Base-by-base conservation (phyloP, 2,329 filamentous ascomycete species). In the Xylaria sp. region DNA sequence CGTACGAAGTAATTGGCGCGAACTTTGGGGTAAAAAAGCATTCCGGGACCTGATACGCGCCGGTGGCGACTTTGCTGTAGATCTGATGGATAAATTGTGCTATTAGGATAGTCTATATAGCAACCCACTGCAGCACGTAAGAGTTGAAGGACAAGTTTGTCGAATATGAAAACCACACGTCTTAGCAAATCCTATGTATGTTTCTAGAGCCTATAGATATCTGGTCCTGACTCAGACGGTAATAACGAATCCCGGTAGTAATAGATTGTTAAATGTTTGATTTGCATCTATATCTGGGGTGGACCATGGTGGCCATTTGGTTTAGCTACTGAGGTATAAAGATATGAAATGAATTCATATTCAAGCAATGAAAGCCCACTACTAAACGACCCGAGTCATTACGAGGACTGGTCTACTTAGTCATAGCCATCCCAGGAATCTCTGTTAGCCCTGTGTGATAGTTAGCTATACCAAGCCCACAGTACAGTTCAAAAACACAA, bases 391-490 rank as follows among this genome's bases (percentile, higher is more conserved):
- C 9, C 25, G 22, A 53, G 57, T 36, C 36, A 31, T 25, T 25
- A 45, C 22, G 13, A 54, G 50, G 39, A 42, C 31, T 54, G 9
- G 63, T 66, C 63, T 51, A 63, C 49, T 38, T 66, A 67, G 27
- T 36, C 47, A 31, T 70, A 20, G 66, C 49, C 65, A 69, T 68
- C 10, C 73, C 73, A n/a, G 73, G 73, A 57, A 75, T 74, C 38
- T 66, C 56, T 6, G 66, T 70, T 13, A 74, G 36, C 73, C 73
- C 73, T 75, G 13, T 1, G 29, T 62, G 9, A 47, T 55, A 22
- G 61, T 74, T 63, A 73, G 69, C 38, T 11, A 22, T 10, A 17
- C 31, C 13, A 29, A 13, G 9, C 11, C 11, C 7, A 27, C 4
- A 27, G 42, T 39, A 39, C 10, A 0, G 36, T 45, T 6, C 9